Conservation (phyloP, 2,329 filamentous ascomycete species). For the Scopulariopsis brevicaulis region DNA sequence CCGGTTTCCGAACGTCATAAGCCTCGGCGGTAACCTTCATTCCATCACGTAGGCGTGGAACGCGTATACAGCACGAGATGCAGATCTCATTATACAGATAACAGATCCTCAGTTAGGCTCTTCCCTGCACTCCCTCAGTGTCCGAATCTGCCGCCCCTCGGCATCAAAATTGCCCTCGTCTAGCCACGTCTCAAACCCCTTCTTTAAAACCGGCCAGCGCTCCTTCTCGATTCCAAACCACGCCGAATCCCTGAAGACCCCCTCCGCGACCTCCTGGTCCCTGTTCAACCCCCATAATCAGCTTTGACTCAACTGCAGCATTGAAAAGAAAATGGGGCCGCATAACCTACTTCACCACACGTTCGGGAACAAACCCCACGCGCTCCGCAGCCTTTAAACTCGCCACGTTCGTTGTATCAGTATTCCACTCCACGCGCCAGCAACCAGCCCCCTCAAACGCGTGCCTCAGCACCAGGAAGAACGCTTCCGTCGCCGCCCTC, state of each 20-base stretch:
- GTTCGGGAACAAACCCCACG: slow-evolving; percentile 48
- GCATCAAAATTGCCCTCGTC: slow-evolving; percentile 41
- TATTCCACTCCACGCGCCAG: slow-evolving; percentile 53
- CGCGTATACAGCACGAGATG: no score
- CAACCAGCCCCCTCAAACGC: slow-evolving; percentile 43
- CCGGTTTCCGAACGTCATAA: no score
- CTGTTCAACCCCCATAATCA: slow-evolving; percentile 8
- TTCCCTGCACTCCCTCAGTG: slow-evolving; percentile 23
- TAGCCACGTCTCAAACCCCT: slow-evolving; percentile 44
- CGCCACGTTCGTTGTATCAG: slow-evolving; percentile 40
- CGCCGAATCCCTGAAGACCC: slow-evolving; percentile 42
- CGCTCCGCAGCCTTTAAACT: slow-evolving; percentile 42
- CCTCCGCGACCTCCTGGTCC: slow-evolving; percentile 49
- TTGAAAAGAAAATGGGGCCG: background rate
- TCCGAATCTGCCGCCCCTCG: slow-evolving; percentile 36
- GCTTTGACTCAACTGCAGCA: background rate
- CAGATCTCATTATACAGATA: no score
- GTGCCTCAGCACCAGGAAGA: slow-evolving; percentile 40
- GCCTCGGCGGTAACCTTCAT: no score
- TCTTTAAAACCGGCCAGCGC: slow-evolving; percentile 41
- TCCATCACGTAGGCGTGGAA: no score
- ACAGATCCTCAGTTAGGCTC: no score
- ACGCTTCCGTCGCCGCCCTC: slow-evolving; percentile 42
- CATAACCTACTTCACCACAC: slow-evolving; percentile 37
- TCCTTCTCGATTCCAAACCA: slow-evolving; percentile 48